Base-by-base conservation (phyloP, 2,329 filamentous ascomycete genomes). In the Penicillium crustosum region DNA sequence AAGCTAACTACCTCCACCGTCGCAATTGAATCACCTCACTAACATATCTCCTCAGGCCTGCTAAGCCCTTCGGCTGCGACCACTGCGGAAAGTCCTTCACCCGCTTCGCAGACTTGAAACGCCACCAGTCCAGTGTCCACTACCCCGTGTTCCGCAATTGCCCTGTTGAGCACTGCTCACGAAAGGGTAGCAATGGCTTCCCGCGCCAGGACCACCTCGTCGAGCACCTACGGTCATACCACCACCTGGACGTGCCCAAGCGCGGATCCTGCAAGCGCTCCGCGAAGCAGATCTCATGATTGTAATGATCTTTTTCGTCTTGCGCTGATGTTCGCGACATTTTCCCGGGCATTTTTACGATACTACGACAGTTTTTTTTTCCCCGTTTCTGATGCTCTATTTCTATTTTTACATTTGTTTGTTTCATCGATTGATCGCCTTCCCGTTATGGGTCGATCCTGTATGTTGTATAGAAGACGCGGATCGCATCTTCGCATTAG, bases 141-240 rank as follows among this genome's bases (percentile, higher is more conserved):
- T 72, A 73, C 53, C 76, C 76, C 6, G 65, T 74, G 13, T 72
- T 72, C 59, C 70, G 76, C 49, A 76, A 81, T 56, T 83, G 81
- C 62, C 73, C 75, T 1, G 68, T 74, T 29, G 66, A 69, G 2
- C 70, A 73, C 41, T 83, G 81, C 64, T 68, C 70, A 41, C 76
- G 81, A 17, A 81, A 81, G 63, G 77, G 75, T 6, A 66, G 61
- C 41, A 72, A 77, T 58, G 83, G 83, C 0, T 86, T 86, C 64
- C 80, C 81, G 5, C 76, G 84, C 6, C 75, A 78, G 52, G 84
- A 87, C 64, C 84, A 86, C 65, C 73, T 85, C 41, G 77, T 76
- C 39, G 84, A 86, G 65, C 84, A 87, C 67, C 68, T 82, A 52
- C 74, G 84, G 52, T 81, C 81, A 43, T 83, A 80, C 59, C 84